Base-by-base conservation (phyloP, 176 grass and related monocot genomes). In the Melocanna baccifera region DNA sequence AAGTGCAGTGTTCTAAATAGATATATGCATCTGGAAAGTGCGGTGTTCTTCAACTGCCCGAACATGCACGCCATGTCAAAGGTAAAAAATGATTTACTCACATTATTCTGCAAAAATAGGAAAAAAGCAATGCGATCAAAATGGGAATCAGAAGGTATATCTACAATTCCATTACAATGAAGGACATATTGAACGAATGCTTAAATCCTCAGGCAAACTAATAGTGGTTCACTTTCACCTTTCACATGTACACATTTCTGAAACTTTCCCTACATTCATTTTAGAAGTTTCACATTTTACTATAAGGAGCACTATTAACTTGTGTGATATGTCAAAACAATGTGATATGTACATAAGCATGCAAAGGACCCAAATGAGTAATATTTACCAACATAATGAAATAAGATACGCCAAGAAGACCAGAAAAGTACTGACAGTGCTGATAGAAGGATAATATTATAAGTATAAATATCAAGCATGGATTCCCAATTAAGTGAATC, bases 1-100 rank as follows among this genome's bases (percentile, higher is more conserved):
- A 45, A 71, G 5, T 15, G n/a, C 25, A 55, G 0, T 36, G 3
- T 56, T n/a, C 43, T 71, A 50, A 50, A 42, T 16, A 67, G 40
- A 63, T 29, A 56, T 76, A 29, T 77, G 64, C 63, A 82, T 81
- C 25, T 79, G 48, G 59, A 50, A 46, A 71, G 3, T 16, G 30
- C 25, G 30, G 0, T 55, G 6, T 56, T 23, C 55, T 64, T 69
- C 67, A 28, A 57, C 19, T 37, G 39, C 48, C 71, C 65, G 23
- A 53, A 64, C 47, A 73, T 32, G 55, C 6, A 71, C 12, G 84
- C 28, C 83, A 69, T 37, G 63, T 14, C 51, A 41, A 79, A 64
- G 11, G 22, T 59, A 48, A 69, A 57, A 75, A 62, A 36, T 28
- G 72, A 20, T n/a, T 41, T 69, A 53, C 68, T 15, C 79, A 62